These are phyloP conservation scores for Amanita phalloides DNA, from an alignment of 768 basidiomycete genomes.

Conservation along the genomic window DNA sequence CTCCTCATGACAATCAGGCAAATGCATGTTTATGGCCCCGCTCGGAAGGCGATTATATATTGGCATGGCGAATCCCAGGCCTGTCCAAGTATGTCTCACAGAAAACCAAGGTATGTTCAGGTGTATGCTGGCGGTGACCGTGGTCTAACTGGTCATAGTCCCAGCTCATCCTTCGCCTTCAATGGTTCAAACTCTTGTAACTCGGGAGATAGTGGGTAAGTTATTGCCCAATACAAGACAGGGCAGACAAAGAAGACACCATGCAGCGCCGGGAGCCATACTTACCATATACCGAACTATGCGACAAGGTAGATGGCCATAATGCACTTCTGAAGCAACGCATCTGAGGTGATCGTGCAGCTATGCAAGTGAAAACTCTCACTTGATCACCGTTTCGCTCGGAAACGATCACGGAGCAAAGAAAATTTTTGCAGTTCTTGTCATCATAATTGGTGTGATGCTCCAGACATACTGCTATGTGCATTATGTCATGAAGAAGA, in stretches of 20 bases:
- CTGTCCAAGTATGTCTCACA: conserved; percentile 1
- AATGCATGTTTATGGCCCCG: neutral
- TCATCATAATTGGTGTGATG: neutral
- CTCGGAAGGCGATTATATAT: neutral
- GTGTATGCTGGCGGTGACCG: neutral
- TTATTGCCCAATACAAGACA: conserved; percentile 2
- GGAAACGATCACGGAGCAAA: conserved; percentile 20
- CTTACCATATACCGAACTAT: conserved; percentile 30
- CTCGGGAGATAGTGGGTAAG: conserved; percentile 28
- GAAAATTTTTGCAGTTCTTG: neutral
- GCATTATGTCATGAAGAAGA: neutral
- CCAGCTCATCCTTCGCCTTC: conserved; percentile 24
- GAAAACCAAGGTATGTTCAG: conserved; percentile 1
- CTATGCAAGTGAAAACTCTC: conserved; percentile 27
- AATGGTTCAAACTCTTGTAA: conserved; percentile 29
- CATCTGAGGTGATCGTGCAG: conserved; percentile 10
- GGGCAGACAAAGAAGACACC: neutral
- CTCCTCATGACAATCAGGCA: neutral
- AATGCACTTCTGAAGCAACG: conserved; percentile 6
- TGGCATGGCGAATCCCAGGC: neutral
- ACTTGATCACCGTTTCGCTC: conserved; percentile 23
- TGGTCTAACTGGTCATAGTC: neutral
- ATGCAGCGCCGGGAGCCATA: conserved; percentile 21
- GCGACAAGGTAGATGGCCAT: conserved; percentile 21
- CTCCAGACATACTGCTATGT: neutral